Conservation (phyloP, 805 yeast genomes). For the Wickerhamiella dianesei region DNA sequence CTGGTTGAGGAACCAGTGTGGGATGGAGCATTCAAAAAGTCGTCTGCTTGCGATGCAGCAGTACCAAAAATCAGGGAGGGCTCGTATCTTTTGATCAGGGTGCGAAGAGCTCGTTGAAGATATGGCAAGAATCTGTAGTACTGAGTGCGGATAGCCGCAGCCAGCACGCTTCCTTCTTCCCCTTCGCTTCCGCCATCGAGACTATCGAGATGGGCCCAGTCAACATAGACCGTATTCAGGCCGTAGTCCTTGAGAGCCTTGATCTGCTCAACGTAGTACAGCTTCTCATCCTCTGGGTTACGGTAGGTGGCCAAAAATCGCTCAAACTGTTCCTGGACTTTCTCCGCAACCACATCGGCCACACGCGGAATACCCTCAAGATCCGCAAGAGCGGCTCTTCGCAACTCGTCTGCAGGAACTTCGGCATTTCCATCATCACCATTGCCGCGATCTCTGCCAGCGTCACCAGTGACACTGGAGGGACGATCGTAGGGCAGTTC, state of each 20-base stretch:
- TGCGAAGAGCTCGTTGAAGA: slow-evolving; percentile 57
- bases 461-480: neutral
- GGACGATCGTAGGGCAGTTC: neutral
- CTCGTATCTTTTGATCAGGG: slow-evolving; percentile 57
- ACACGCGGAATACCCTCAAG: slow-evolving; percentile 55
- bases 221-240: slow-evolving; percentile 65
- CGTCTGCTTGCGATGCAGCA: slow-evolving; percentile 1
- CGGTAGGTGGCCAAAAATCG: slow-evolving; percentile 56
- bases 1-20: slow-evolving; percentile 12
- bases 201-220: slow-evolving; percentile 61
- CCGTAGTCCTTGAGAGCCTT: slow-evolving; percentile 69
- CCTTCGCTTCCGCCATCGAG: slow-evolving; percentile 32
- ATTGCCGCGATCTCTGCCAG: neutral
- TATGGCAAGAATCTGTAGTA: slow-evolving; percentile 88
- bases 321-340: slow-evolving; percentile 84
- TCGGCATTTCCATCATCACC: slow-evolving; percentile 6
- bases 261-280: slow-evolving; percentile 62
- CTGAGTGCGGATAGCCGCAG: slow-evolving; percentile 79
- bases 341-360: slow-evolving; percentile 82
- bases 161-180: slow-evolving; percentile 57
- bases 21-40: neutral
- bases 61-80: slow-evolving; percentile 43
- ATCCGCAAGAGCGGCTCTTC: slow-evolving; percentile 14
- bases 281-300: slow-evolving; percentile 30
- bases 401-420: slow-evolving; percentile 11